Percentiles rank a stretch among this genome's conserved stretches.
Conservation (phyloP, 2,329 filamentous ascomycete species). For the Pyrenophora graminea region DNA sequence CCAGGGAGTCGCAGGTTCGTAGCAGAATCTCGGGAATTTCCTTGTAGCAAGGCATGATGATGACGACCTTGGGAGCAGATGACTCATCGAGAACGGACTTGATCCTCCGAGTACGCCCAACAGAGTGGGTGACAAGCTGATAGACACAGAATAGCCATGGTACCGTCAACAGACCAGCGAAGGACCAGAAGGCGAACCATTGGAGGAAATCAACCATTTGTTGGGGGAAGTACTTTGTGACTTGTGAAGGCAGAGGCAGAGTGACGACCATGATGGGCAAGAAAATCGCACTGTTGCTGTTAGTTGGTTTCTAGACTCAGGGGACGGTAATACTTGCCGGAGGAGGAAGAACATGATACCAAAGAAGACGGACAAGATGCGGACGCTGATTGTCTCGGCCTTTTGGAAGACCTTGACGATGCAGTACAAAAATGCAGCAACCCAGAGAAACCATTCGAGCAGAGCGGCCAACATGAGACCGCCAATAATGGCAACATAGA, state of each 20-base stretch:
- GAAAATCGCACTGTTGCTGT: constrained; percentile 70
- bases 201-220: constrained; percentile 74
- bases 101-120: constrained; percentile 80
- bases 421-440: constrained; percentile 92
- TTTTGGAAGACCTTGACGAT: constrained; percentile 85
- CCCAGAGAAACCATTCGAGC: constrained; percentile 93
- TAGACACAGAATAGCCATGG: constrained; percentile 95
- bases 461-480: constrained; percentile 81
- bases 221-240: constrained; percentile 73
- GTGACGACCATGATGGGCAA: constrained; percentile 94
- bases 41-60: constrained; percentile 97
- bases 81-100: constrained; percentile 82
- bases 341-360: constrained; percentile 73
- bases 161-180: constrained; percentile 79
- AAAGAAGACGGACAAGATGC: constrained; percentile 75
- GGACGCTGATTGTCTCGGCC: constrained; percentile 84
- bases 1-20: constrained; percentile 86
- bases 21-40: constrained; percentile 84
- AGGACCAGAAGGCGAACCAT: constrained; percentile 96
- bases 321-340: constrained; percentile 59
- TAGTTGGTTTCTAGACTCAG: constrained; percentile 13
- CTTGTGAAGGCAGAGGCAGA: constrained; percentile 74
- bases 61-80: constrained; percentile 89
- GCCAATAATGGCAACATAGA: constrained; percentile 81
- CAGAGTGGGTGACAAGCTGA: constrained; percentile 82